Evolutionary conservation across 2,329 filamentous ascomycete genomes (phyloP), one percentile per base, ranked within the genome.

Genomic region (Venturia carpophila): DNA sequence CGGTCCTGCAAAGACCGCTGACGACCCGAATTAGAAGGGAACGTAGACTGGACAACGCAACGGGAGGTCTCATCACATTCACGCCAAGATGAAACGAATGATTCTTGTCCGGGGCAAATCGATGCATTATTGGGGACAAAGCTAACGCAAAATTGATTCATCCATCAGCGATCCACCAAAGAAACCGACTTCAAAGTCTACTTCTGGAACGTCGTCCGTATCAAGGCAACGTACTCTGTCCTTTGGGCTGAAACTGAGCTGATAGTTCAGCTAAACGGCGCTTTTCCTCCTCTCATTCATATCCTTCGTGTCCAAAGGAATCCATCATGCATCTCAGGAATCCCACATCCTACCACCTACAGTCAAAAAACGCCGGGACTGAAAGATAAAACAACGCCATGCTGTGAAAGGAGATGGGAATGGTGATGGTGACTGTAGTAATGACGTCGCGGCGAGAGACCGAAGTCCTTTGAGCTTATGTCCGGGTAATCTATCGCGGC

Each of bases 401-500:
- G 30, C 52, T 58, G 52, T n/a, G 6, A 37, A 4, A 27, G 30
- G 30, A 37, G 13, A 15, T 58, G 52, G 52, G 52, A 34, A 58
- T 37, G 52, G 27, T 15, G 30, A 4, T 58, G 27, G 10, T 37
- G 52, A 58, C 5, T 58, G 30, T 7, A 11, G 52, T 15, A n/a
- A 37, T 37, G 27, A 37, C 27, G 52, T 11, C 19, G 52, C 27
- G 15, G 37, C 19, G 49, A 30, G 27, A 58, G 52, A n/a, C n/a
- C 52, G 30, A 37, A 58, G 52, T 58, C 52, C n/a, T 37, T 58
- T 58, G 52, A 27, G 52, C 52, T 58, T 58, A 27, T 27, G 52
- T 58, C 30, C 52, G 27, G 52, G 27, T 6, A 37, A 58, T 58
- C 52, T 58, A 58, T 58, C 10, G 27, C 27, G 52, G 30, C 52